These are phyloP conservation scores for Nigrospora sphaerica DNA, from an alignment of 2,329 filamentous ascomycete genomes.

Conservation along the genomic window DNA sequence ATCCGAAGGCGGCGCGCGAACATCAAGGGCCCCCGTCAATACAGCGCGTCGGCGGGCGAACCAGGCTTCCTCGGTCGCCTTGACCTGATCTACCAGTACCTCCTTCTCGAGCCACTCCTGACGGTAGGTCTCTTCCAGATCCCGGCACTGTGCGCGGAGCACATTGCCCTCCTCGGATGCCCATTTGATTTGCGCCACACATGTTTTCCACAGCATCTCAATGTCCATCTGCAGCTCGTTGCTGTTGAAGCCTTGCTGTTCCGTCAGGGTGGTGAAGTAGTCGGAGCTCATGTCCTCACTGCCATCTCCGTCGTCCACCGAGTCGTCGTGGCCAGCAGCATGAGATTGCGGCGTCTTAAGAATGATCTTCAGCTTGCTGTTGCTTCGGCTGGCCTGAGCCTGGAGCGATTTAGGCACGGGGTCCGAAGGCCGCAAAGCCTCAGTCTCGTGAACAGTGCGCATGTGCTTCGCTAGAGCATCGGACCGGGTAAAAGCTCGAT, in stretches of 20 bases:
- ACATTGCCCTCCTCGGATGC: constrained; percentile 59
- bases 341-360: constrained; percentile 55
- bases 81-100: constrained; percentile 65
- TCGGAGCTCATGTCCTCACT: constrained; percentile 51
- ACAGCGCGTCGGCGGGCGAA: constrained; percentile 51
- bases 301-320: constrained; percentile 45
- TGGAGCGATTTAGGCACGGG: constrained; percentile 66
- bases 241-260: constrained; percentile 55
- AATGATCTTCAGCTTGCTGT: constrained; percentile 54
- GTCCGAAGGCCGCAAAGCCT: constrained; percentile 76
- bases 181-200: constrained; percentile 66
- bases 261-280: constrained; percentile 46
- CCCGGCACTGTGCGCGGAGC: constrained; percentile 57
- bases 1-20: constrained; percentile 7
- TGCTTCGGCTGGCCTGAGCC: constrained; percentile 29
- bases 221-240: constrained; percentile 57
- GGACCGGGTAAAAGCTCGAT: constrained; percentile 90
- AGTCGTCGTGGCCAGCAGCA: constrained; percentile 45
- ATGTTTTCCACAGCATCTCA: constrained; percentile 58
- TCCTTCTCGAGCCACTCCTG: constrained; percentile 78
- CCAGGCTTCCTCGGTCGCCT: constrained; percentile 60
- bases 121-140: constrained; percentile 59
- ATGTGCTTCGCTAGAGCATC: constrained; percentile 97
- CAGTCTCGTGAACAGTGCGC: constrained; percentile 96
- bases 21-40: constrained; percentile 26